Evolutionary conservation across 2,329 filamentous ascomycete species (phyloP), one percentile per base, ranked within the genome.

Genomic region (Ophiosphaerella herpotricha): DNA sequence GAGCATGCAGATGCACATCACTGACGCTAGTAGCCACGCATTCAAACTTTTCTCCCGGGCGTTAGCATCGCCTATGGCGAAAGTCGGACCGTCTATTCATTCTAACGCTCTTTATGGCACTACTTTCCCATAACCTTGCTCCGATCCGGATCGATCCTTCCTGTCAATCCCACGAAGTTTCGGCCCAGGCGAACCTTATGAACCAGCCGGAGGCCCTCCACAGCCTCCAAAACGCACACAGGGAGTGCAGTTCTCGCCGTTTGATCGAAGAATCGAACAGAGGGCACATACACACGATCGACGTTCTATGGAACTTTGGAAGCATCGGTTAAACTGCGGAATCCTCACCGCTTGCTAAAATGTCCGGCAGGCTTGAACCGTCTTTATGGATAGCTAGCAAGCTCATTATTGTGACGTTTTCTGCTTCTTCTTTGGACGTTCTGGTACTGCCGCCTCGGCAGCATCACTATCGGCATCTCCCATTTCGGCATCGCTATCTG

Each of bases 391-490:
- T 26, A 32, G 33, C n/a, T 16, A 34, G 14, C 29, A 23, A 26
- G 9, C 21, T 44, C 45, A 56, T 68, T 59, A 68, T 57, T 70
- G 65, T 46, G 67, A 57, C 43, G 72, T 80, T 77, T 87, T 86
- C 51, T 77, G 76, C 76, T 86, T 86, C 78, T 86, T 86, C 76
- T 85, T 86, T 12, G 84, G 84, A 60, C 83, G 77, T 68, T 82
- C 76, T 44, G 80, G 80, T 60, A 82, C 78, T 38, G 73, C 78
- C 44, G 71, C 78, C 44, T 72, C 75, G 48, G 74, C 78, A 76
- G 43, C 80, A 39, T 74, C 75, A 46, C 81, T 73, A 59, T 82
- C 85, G 50, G 84, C 86, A 66, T 87, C 87, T 37, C 78, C 84
- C 60, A 79, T 84, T 43, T 86, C 86, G 37, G 82, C 83, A 54